Evolutionary conservation across 31 red algal species (phyloP).

Genomic region (Bonnemaisonia californica): DNA sequence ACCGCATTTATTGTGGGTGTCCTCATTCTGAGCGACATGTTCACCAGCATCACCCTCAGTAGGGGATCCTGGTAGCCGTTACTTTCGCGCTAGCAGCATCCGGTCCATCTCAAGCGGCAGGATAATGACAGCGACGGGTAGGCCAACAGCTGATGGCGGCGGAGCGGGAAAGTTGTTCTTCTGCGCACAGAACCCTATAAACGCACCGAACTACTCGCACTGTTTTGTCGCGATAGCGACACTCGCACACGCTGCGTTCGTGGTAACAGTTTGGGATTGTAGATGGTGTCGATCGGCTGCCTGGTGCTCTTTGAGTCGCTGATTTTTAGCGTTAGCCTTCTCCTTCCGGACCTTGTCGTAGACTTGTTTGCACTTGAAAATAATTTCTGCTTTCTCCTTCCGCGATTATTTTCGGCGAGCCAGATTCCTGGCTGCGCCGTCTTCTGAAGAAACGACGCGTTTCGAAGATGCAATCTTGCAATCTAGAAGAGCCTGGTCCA

Average conservation of each 20-base stretch:
- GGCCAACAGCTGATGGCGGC: too few relatives aligned
- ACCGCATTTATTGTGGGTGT: too few relatives aligned
- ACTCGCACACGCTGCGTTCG: slow-evolving; percentile 16
- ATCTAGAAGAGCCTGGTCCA: slow-evolving; percentile 22
- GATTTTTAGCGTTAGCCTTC: not conserved
- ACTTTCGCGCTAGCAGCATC: too few relatives aligned
- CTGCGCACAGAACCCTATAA: slow-evolving; percentile 11
- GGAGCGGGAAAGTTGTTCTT: too few relatives aligned
- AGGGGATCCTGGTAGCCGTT: too few relatives aligned
- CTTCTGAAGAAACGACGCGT: not conserved
- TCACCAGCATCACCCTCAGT: too few relatives aligned
- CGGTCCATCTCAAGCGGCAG: too few relatives aligned
- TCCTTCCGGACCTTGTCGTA: not conserved
- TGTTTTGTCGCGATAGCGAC: slow-evolving; percentile 4
- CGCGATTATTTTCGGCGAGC: not conserved
- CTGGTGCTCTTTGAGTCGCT: not conserved
- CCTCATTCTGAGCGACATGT: too few relatives aligned
- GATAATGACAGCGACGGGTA: too few relatives aligned
- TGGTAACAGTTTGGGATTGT: slow-evolving; percentile 1
- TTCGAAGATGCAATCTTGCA: slow-evolving; percentile 9
- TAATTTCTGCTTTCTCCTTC: slow-evolving; percentile 9
- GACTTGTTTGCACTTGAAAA: slow-evolving; percentile 4
- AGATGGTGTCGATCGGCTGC: slow-evolving; percentile 4
- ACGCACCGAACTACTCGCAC: slow-evolving; percentile 15
- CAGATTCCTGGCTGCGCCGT: not conserved